Conservation (phyloP, 2,329 filamentous ascomycete species). For the Venturiaceae sp. region DNA sequence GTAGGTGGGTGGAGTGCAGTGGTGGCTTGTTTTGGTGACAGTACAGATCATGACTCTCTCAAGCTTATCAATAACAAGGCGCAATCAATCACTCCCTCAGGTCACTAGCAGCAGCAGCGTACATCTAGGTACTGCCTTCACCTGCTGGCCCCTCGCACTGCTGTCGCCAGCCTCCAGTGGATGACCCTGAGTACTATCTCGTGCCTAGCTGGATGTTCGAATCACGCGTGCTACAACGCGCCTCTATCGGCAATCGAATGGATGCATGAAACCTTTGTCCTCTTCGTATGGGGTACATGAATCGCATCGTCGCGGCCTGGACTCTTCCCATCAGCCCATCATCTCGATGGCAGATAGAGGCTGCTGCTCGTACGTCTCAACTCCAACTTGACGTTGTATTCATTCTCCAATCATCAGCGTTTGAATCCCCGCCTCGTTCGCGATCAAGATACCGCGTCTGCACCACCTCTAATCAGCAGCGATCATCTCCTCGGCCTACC, state of each 20-base stretch:
- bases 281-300: background rate
- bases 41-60: background rate
- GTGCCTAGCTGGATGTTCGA: background rate
- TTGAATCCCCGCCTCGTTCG: background rate
- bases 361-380: background rate
- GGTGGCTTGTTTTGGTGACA: too few species aligned
- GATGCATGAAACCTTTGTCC: background rate
- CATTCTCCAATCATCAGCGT: background rate
- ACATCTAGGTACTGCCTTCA: background rate
- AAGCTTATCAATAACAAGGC: background rate
- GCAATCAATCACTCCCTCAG: background rate
- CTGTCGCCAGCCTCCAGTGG: background rate
- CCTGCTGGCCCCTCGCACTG: too few species aligned
- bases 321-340: background rate
- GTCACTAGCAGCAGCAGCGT: background rate
- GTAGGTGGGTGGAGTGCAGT: too few species aligned
- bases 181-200: background rate
- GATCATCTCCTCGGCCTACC: background rate
- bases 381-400: background rate
- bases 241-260: background rate
- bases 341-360: background rate
- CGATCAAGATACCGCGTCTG: background rate
- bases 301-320: background rate
- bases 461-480: background rate
- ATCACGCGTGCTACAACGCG: slow-evolving; percentile 1